Conservation (phyloP, 2,329 filamentous ascomycete genomes). For the Neoarthrinium moseri region DNA sequence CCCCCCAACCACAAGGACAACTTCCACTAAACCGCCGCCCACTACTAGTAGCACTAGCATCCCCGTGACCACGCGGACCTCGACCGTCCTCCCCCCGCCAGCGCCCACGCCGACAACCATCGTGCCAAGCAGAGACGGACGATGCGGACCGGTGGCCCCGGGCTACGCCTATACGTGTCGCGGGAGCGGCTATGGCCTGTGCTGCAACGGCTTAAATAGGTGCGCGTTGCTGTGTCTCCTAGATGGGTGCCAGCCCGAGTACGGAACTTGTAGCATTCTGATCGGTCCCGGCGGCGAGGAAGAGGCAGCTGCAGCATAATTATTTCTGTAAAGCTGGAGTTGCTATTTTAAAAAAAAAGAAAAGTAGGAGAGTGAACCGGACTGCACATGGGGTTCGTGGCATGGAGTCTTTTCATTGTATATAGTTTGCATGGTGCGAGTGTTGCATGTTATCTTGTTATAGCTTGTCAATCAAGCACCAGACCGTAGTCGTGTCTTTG, state of each 20-base stretch:
- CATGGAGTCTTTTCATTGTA: too few species aligned
- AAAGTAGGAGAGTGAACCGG: too few species aligned
- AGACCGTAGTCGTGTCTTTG: too few species aligned
- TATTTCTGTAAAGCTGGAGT: too few species aligned
- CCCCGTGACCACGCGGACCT: neutral
- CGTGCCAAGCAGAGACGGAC: slow-evolving; percentile 16
- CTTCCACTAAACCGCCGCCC: neutral
- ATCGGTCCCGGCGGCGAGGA: neutral
- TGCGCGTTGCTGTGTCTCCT: slow-evolving; percentile 19
- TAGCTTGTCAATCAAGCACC: too few species aligned
- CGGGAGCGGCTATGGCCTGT: slow-evolving; percentile 16
- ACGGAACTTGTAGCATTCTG: slow-evolving; percentile 14
- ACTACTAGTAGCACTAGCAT: neutral
- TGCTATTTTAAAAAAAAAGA: neutral
- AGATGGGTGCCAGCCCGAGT: slow-evolving; percentile 14
- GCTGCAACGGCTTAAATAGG: slow-evolving; percentile 14
- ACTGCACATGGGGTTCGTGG: too few species aligned
- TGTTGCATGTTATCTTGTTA: too few species aligned
- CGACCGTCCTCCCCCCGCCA: slow-evolving; percentile 3
- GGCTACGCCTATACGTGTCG: slow-evolving; percentile 16
- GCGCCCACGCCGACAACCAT: slow-evolving; percentile 4
- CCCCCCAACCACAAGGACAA: slow-evolving; percentile 2
- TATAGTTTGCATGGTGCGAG: too few species aligned
- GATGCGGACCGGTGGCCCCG: slow-evolving; percentile 19
- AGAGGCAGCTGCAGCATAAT: neutral